Evolutionary conservation across 352 stramenopile genomes (phyloP).

Genomic region (Globisporangium lucens): DNA sequence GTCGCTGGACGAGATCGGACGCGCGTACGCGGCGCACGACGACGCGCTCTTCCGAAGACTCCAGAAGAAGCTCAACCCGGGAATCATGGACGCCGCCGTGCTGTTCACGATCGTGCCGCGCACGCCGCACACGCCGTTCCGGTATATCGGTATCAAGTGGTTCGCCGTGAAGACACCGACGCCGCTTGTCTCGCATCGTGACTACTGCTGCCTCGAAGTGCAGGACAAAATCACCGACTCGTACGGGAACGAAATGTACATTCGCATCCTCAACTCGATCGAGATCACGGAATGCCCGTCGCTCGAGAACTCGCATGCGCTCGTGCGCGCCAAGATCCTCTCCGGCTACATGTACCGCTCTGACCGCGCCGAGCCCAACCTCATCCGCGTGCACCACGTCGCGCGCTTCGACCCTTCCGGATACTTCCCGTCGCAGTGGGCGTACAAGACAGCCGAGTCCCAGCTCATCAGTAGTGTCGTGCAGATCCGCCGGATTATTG

Average conservation of each 20-base stretch:
- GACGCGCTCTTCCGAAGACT: constrained; percentile 71
- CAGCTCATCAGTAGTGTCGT: constrained; percentile 76
- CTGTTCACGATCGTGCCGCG: constrained; percentile 76
- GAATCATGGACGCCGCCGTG: constrained; percentile 75
- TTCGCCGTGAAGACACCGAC: constrained; percentile 81
- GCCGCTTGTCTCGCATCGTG: constrained; percentile 74
- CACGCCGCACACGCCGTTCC: constrained; percentile 61
- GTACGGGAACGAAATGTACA: constrained; percentile 83
- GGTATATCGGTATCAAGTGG: constrained; percentile 89
- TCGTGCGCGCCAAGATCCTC: constrained; percentile 82
- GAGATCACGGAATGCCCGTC: constrained; percentile 78
- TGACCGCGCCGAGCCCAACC: constrained; percentile 60
- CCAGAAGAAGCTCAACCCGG: constrained; percentile 78
- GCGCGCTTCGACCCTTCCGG: constrained; percentile 64
- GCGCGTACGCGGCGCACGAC: constrained; percentile 76
- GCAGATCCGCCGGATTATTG: constrained; percentile 76
- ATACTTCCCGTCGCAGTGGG: constrained; percentile 80
- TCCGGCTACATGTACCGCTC: constrained; percentile 76
- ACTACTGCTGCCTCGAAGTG: constrained; percentile 86
- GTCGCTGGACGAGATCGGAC: constrained; percentile 70
- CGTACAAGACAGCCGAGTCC: constrained; percentile 81
- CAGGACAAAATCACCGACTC: constrained; percentile 83
- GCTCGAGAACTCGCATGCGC: constrained; percentile 81
- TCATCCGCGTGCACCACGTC: constrained; percentile 81
- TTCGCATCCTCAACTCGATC: constrained; percentile 80